A percentile compares a stretch with the other conserved stretches of the same genome.
These are phyloP conservation scores for Beauveria australis DNA, from an alignment of 2,329 filamentous ascomycete species.

Conservation along the genomic window DNA sequence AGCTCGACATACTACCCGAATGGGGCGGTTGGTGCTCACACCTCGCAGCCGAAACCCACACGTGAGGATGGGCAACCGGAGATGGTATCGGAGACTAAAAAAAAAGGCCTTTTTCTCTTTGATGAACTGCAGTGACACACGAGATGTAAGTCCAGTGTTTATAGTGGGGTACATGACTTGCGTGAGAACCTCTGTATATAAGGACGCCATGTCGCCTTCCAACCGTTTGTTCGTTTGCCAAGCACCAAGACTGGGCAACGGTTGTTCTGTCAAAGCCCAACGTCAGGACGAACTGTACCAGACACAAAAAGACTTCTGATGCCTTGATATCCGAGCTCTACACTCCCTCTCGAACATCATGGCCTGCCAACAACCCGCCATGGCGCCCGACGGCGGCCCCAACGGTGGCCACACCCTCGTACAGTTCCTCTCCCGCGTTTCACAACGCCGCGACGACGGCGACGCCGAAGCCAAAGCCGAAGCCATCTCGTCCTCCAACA, in stretches of 20 bases:
- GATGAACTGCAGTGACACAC: not conserved
- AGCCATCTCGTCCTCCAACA: not conserved
- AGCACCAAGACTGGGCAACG: too few species aligned
- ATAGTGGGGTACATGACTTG: not conserved
- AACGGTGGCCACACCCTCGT: not conserved
- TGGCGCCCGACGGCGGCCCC: slow-evolving; percentile 3
- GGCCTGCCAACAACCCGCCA: slow-evolving; percentile 8
- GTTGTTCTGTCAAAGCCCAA: too few species aligned
- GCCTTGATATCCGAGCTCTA: not conserved
- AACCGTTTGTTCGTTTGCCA: not conserved
- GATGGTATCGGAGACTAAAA: not conserved
- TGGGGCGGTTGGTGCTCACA: slow-evolving; percentile 7
- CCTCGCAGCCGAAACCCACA: not conserved
- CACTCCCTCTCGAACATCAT: not conserved
- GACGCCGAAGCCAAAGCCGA: not conserved
- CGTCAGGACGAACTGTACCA: too few species aligned
- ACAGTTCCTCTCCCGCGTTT: not conserved
- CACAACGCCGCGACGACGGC: not conserved
- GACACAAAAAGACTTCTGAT: not conserved
- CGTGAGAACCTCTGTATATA: not conserved
- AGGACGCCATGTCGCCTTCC: not conserved
- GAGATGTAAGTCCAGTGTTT: not conserved
- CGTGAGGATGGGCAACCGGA: not conserved
- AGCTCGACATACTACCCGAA: not conserved
- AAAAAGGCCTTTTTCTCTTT: not conserved